Base-by-base conservation (phyloP, 257 asterid genomes). In the Capsicum baccatum region DNA sequence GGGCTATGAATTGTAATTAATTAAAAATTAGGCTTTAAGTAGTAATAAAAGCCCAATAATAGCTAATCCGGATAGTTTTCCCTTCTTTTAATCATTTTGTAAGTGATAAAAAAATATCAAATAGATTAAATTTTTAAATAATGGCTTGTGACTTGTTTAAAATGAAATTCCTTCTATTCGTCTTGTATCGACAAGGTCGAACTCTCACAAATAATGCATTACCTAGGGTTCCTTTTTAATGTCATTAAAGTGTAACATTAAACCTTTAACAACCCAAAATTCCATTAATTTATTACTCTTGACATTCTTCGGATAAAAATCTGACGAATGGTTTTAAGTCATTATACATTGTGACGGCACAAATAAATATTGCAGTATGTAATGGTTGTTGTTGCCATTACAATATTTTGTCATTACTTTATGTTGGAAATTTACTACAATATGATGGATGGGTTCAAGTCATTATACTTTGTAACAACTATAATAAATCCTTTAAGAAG, bases 291-390 rank as follows among this genome's bases (percentile, higher is more conserved):
- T 21, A 74, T 74, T 74, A 74, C 17, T 21, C 11, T 11, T 11
- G 44, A 48, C 44, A 47, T 26, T 13, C 14, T 19, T 52, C 12
- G 19, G 17, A 15, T 39, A 37, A 3, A 15, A 69, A 44, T 37
- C 55, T 74, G 42, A 74, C 35, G 2, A 13, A 47, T 69, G 79
- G 58, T n/a, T 71, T 71, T 71, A 44, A n/a, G 8, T 71, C 37
- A 47, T 71, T 71, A 71, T 71, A 47, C 19, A 10, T 74, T 74
- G n/a, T 19, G 37, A 74, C 81, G 81, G 81, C 81, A 50, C n/a
- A 50, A 48, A 74, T 50, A 21, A 74, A 74, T 74, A 21, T 0
- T 74, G 80, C 12, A 19, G 62, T 74, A 50, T 21, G 19, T 50
- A 21, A 12, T 74, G 62, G 81, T 74, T 52, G 81, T 12, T 50